Evolutionary conservation across 2,329 filamentous ascomycete genomes (phyloP).

Genomic region (Epichloe scottii): DNA sequence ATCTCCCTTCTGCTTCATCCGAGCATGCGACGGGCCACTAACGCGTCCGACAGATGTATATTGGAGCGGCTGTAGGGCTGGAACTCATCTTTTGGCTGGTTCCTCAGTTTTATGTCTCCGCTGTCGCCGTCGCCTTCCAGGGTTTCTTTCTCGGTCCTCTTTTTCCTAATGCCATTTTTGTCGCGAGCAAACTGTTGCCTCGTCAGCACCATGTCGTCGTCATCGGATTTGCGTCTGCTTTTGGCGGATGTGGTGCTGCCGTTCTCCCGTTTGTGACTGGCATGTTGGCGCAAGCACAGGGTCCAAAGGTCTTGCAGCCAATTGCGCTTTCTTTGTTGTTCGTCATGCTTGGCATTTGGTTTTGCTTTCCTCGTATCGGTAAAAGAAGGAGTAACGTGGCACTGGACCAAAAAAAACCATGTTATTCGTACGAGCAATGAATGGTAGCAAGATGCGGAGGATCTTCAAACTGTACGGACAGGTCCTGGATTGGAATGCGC

Average conservation of each 20-base stretch:
- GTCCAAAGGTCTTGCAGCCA: constrained; percentile 37
- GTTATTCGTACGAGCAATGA: too few relatives aligned
- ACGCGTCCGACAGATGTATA: constrained; percentile 47
- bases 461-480: too few relatives aligned
- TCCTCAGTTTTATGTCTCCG: constrained; percentile 43
- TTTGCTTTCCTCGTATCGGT: constrained; percentile 24
- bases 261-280: constrained; percentile 47
- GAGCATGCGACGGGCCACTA: background rate
- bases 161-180: constrained; percentile 58
- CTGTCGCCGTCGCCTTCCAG: constrained; percentile 53
- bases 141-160: constrained; percentile 66
- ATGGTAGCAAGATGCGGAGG: too few relatives aligned
- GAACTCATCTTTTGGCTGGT: constrained; percentile 48
- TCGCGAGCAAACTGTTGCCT: constrained; percentile 58
- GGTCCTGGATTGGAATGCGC: too few relatives aligned
- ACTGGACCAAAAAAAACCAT: too few relatives aligned
- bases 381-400: constrained; percentile 23
- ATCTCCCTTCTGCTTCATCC: background rate
- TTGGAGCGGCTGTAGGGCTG: constrained; percentile 44
- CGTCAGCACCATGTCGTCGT: constrained; percentile 56
- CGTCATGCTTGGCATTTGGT: constrained; percentile 22
- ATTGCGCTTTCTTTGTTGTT: constrained; percentile 32
- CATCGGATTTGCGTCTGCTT: constrained; percentile 62
- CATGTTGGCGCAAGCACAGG: constrained; percentile 41
- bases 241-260: constrained; percentile 58